Evolutionary conservation across 176 grass and related monocot species (phyloP).

Genomic region (Dactylis glomerata): DNA sequence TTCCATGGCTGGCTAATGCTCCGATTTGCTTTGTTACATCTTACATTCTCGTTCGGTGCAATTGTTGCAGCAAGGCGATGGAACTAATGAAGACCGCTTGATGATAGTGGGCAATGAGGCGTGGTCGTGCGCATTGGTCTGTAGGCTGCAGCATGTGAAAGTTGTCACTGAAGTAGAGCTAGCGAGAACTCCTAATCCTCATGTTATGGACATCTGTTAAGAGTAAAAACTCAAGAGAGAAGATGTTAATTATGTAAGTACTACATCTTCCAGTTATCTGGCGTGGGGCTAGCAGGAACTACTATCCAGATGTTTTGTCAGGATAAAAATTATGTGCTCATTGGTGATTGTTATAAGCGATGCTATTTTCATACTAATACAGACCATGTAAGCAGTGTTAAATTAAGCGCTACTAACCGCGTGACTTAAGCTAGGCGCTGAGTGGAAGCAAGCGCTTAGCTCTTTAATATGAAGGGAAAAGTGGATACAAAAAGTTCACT

Average conservation of each 20-base stretch:
- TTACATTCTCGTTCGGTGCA: not conserved
- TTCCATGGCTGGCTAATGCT: not conserved
- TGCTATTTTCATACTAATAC: too few species aligned
- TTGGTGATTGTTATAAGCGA: too few species aligned
- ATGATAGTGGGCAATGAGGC: slow-evolving; percentile 4
- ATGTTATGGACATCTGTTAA: not conserved
- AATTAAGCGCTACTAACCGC: too few species aligned
- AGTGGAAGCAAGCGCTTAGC: too few species aligned
- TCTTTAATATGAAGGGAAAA: too few species aligned
- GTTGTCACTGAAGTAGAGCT: not conserved
- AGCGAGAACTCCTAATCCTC: not conserved
- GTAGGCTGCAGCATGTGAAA: not conserved
- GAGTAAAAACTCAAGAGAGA: not conserved
- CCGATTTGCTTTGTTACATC: not conserved
- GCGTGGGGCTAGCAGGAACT: not conserved
- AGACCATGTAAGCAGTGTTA: too few species aligned
- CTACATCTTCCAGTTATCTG: not conserved
- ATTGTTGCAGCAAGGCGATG: slow-evolving; percentile 1
- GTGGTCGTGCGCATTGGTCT: not conserved
- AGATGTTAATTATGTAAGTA: not conserved
- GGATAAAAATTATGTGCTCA: too few species aligned
- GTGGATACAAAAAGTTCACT: too few species aligned
- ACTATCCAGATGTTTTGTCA: not conserved
- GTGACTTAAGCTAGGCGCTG: too few species aligned
- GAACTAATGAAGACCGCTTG: slow-evolving; percentile 8